Conservation (phyloP, 2,329 filamentous ascomycete genomes). For the Trichophyton benhamiae region DNA sequence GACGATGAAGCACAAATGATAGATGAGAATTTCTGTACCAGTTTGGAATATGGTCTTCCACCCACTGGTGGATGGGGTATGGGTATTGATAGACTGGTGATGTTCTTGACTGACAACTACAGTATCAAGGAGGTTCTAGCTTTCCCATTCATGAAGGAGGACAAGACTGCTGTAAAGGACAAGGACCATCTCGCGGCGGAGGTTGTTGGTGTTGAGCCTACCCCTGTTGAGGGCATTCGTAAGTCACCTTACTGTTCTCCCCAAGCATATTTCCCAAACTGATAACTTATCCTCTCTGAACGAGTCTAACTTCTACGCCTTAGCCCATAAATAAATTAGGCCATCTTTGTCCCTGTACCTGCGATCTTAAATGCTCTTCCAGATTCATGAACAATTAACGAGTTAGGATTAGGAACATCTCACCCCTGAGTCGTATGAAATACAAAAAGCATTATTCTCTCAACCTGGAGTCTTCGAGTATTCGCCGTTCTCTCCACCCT, state of each 20-base stretch:
- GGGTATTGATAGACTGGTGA: constrained; percentile 85
- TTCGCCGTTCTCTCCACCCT: neutral
- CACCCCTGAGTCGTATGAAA: neutral
- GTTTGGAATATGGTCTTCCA: constrained; percentile 79
- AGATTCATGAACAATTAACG: neutral
- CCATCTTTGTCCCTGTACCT: neutral
- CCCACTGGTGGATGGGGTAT: constrained; percentile 95
- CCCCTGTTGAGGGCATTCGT: constrained; percentile 49
- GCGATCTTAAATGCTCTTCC: neutral
- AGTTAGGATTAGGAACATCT: neutral
- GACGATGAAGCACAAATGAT: constrained; percentile 94
- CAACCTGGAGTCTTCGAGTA: neutral
- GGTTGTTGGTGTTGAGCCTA: constrained; percentile 47
- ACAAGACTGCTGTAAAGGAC: constrained; percentile 38
- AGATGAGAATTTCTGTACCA: constrained; percentile 88
- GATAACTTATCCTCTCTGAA: neutral
- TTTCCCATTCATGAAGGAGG: constrained; percentile 97
- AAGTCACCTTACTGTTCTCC: constrained; percentile 17
- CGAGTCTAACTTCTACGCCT: constrained; percentile 3
- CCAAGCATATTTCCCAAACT: neutral
- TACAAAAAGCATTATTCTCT: neutral
- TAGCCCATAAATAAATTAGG: constrained; percentile 12
- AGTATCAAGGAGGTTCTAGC: constrained; percentile 90
- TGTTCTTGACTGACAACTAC: constrained; percentile 94
- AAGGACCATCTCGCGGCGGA: constrained; percentile 44